phyloP scores from a whole-genome alignment of 1,284 basidiomycete species.

The Cutaneotrichosporon sp. region DNA sequence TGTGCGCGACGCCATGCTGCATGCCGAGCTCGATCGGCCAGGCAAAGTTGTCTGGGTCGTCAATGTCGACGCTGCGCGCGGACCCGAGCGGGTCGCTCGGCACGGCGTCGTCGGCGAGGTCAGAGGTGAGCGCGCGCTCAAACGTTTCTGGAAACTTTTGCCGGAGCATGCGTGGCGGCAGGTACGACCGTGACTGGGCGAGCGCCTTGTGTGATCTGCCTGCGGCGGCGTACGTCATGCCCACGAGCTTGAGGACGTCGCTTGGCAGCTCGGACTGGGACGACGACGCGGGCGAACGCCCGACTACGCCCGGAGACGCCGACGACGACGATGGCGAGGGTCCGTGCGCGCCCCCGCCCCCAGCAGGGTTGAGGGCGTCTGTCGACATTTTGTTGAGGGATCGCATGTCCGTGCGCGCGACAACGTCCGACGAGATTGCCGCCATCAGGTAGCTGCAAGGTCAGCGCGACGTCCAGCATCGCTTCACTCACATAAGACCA shows the following conservation, averaged over 20 bases:
- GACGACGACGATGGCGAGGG: conserved; percentile 19
- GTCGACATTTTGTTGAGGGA: conserved; percentile 26
- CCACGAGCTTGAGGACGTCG: conserved; percentile 36
- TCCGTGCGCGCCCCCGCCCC: conserved; percentile 14
- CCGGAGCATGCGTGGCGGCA: conserved; percentile 29
- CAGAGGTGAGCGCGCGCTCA: conserved; percentile 31
- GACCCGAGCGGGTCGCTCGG: conserved; percentile 35
- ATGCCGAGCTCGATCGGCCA: conserved; percentile 46
- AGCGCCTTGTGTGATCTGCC: conserved; percentile 23
- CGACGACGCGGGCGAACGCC: conserved; percentile 19
- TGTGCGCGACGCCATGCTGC: conserved; percentile 38
- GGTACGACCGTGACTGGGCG: conserved; percentile 32
- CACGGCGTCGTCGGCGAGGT: conserved; percentile 32
- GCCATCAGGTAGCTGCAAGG: conserved; percentile 40
- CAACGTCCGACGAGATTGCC: conserved; percentile 37
- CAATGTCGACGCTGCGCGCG: conserved; percentile 34
- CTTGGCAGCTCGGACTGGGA: conserved; percentile 18
- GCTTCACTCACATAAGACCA: conserved; percentile 39
- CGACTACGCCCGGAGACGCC: conserved; percentile 12
- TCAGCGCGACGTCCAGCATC: neutral
- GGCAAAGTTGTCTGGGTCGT: conserved; percentile 31
- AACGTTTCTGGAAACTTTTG: conserved; percentile 34
- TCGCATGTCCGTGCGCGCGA: conserved; percentile 28
- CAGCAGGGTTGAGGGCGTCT: conserved; percentile 14
- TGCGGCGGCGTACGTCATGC: conserved; percentile 20